Base-by-base conservation (phyloP, 495 filamentous ascomycete species). In the Hyaloscypha variabilis region DNA sequence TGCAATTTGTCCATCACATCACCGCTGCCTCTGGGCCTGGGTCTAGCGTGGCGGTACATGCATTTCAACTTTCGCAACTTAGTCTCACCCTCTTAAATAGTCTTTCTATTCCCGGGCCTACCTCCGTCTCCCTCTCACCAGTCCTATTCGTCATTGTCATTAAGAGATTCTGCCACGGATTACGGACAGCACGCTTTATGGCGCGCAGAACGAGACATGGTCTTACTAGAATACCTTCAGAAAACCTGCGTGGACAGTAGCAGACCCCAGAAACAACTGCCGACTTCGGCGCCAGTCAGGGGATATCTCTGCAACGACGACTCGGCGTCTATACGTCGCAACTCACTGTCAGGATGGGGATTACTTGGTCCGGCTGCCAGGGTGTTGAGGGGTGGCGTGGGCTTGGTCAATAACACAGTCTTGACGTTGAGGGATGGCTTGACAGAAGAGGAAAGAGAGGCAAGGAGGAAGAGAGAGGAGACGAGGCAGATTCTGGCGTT, bases 401-500 rank as follows among this genome's bases (percentile, higher is more conserved):
- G 67, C 19, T 30, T 62, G 31, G 77, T 78, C 39, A 80, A 79
- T n/a, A 80, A 84, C 63, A 74, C 81, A 1, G 72, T 84, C 31
- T 70, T 79, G 60, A 73, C 78, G 31, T 81, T 81, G 72, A 79
- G 81, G 55, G 86, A 89, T 76, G 86, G 85, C 42, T 75, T 85
- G 21, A 83, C 82, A 8, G 76, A 79, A 63, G 80, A 84, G 50
- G 79, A 90, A 60, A 78, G 86, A 39, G 77, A 79, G 24, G 74
- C 81, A 56, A 79, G 72, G 71, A 73, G 77, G 64, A 76, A 81
- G 50, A 64, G 72, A 25, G 86, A 90, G 64, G 83, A 90, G 69
- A 81, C 81, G 58, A 87, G 83, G 73, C 83, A 89, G 73, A 80
- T 91, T 6, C 72, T 92, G 2, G 83, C 84, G 59, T 72, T 87